Conservation (phyloP, 2,329 filamentous ascomycete genomes). For the Plenodomus biglobosus region DNA sequence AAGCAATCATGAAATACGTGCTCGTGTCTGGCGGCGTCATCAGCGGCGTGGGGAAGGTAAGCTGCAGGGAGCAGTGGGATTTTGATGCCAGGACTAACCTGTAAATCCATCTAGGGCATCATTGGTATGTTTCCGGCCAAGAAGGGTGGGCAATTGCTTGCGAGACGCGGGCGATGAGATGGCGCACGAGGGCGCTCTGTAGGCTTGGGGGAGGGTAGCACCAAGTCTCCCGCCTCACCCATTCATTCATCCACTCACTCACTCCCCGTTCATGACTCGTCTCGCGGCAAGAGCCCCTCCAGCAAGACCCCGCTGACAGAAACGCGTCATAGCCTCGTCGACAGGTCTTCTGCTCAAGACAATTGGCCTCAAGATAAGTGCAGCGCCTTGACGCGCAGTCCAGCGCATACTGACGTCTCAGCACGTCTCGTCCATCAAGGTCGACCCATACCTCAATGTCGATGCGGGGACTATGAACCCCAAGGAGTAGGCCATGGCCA, state of each 20-base stretch:
- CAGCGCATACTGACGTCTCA: slow-evolving; percentile 37
- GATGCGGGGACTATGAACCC: slow-evolving; percentile 74
- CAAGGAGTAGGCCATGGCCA: slow-evolving; percentile 56
- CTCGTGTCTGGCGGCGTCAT: slow-evolving; percentile 70
- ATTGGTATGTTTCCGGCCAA: slow-evolving; percentile 55
- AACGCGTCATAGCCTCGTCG: slow-evolving; percentile 61
- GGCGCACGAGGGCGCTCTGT: not conserved
- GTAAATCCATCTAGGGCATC: slow-evolving; percentile 55
- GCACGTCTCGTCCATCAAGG: slow-evolving; percentile 67
- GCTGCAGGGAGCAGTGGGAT: slow-evolving; percentile 25
- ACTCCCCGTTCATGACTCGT: not conserved
- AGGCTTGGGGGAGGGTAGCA: slow-evolving; percentile 2
- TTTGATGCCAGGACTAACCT: slow-evolving; percentile 25
- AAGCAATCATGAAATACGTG: slow-evolving; percentile 74
- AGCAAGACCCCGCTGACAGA: slow-evolving; percentile 18
- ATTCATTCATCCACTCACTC: no score
- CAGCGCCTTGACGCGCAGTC: slow-evolving; percentile 15
- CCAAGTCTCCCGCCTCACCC: not conserved
- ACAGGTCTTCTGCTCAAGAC: slow-evolving; percentile 79
- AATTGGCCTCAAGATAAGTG: slow-evolving; percentile 72
- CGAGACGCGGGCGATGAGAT: not conserved
- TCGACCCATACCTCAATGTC: slow-evolving; percentile 74
- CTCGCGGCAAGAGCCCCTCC: not conserved
- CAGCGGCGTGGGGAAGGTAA: slow-evolving; percentile 51
- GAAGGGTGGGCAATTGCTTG: not conserved